These are phyloP conservation scores for Suillus variegatus DNA, from an alignment of 768 basidiomycete genomes.

Conservation along the genomic window DNA sequence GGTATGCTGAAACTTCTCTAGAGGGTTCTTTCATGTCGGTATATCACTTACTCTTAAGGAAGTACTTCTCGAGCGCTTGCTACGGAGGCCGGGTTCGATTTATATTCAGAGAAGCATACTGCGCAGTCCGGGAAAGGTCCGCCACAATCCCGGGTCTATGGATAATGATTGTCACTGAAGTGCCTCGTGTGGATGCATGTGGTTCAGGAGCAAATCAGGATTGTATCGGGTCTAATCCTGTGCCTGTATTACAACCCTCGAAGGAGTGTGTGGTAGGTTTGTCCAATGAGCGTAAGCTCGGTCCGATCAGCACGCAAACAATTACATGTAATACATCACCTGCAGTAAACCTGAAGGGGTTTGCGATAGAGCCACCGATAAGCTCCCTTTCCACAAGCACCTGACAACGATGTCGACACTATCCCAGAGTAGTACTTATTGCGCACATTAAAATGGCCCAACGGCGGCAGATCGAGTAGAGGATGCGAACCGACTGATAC, in stretches of 20 bases:
- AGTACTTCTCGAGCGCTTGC: not conserved
- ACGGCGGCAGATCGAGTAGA: not conserved
- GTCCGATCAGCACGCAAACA: not conserved
- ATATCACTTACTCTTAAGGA: not conserved
- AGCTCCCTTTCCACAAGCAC: not conserved
- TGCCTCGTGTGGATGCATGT: not conserved
- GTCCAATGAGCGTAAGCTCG: not conserved
- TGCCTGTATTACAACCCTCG: not conserved
- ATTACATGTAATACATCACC: not conserved
- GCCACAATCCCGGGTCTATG: no score
- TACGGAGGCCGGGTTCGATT: not conserved
- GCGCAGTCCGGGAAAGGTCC: not conserved
- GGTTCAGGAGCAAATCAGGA: not conserved
- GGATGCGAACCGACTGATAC: not conserved
- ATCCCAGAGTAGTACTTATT: not conserved
- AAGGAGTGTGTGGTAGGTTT: not conserved
- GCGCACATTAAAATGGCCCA: not conserved
- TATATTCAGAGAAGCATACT: not conserved
- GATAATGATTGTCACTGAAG: not conserved
- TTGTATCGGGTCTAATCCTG: not conserved
- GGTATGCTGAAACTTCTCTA: constrained; percentile 8
- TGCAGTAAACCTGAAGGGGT: not conserved
- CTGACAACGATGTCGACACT: not conserved
- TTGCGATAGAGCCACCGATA: not conserved
- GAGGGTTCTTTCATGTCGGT: not conserved